Base-by-base conservation (phyloP, 495 filamentous ascomycete genomes). In the Penicillium turbatum region DNA sequence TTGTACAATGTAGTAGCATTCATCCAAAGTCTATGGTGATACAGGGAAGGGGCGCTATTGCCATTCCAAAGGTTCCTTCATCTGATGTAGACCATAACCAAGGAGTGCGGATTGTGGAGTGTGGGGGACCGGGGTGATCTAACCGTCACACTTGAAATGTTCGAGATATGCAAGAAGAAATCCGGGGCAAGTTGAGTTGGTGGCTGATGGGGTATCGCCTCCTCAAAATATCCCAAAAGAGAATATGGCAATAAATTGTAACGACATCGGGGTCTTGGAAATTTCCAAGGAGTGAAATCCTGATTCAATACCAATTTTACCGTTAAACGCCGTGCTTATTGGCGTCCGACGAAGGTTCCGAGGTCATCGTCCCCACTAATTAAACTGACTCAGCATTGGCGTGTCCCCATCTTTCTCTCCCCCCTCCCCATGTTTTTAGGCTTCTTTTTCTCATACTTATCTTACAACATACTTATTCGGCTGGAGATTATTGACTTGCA, bases 351-450 rank as follows among this genome's bases (percentile, higher is more conserved):
- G 34, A n/a, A 27, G 51, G 48, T 55, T 48, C 52, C 43, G 55
- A 27, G 41, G 48, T 55, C 51, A 55, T 43, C 55, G 46, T 35
- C 48, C 12, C 51, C 55, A 52, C 47, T 27, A 17, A 24, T 38
- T 12, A 9, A 37, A 41, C 56, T 59, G 48, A 59, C 42, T 59
- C 59, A 62, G 59, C 59, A 53, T 19, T 19, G 19, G 31, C 19
- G 32, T 15, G 21, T 35, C 26, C 21, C 10, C 39, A 44, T 44
- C 41, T 30, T 44, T 29, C 51, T 44, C 26, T 13, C 16, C 19
- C 26, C 32, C 21, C 45, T 35, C 47, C 51, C 42, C 51, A 52
- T 44, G 40, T 44, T 42, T n/a, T 49, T 29, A 38, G 47, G n/a
- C 47, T 16, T 39, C 47, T 29, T 37, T 31, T n/a, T 24, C 34